Evolutionary conservation across 306 rosid species (phyloP).

Genomic region (Fragaria ananassa): DNA sequence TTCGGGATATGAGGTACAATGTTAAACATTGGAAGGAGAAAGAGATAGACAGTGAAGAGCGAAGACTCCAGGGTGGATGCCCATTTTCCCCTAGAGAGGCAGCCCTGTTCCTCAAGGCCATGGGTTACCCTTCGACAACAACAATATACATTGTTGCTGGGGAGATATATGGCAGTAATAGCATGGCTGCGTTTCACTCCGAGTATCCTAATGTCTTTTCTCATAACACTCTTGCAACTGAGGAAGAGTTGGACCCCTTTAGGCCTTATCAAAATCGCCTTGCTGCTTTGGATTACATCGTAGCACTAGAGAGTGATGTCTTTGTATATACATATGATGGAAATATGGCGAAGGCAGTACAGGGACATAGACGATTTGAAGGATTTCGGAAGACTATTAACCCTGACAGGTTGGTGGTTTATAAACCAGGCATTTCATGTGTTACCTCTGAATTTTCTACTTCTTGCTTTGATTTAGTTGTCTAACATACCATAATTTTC

Average conservation of each 20-base stretch:
- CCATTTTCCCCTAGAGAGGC: conserved; percentile 98
- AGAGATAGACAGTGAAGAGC: conserved; percentile 72
- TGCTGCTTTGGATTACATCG: conserved; percentile 87
- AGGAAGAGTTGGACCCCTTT: conserved; percentile 76
- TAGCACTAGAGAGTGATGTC: conserved; percentile 88
- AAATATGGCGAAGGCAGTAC: conserved; percentile 98
- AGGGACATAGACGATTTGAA: conserved; percentile 88
- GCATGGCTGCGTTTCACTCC: conserved; percentile 57
- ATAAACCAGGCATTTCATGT: not conserved
- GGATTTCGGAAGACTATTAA: conserved; percentile 87
- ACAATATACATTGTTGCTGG: conserved; percentile 98
- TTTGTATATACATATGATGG: conserved; percentile 96
- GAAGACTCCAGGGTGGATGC: conserved; percentile 81
- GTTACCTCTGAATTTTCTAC: not conserved
- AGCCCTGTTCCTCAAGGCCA: conserved; percentile 85
- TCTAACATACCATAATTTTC: conserved; percentile 10
- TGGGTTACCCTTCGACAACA: conserved; percentile 94
- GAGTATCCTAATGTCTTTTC: conserved; percentile 79
- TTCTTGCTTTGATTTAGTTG: not conserved
- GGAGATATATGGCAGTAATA: conserved; percentile 74
- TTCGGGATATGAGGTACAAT: conserved; percentile 70
- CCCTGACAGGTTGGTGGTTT: conserved; percentile 76
- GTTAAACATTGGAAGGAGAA: conserved; percentile 99
- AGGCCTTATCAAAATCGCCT: conserved; percentile 83
- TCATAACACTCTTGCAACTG: conserved; percentile 84